phyloP scores from a whole-genome alignment of 1,284 basidiomycete species.

The Phlebopus sp. region DNA sequence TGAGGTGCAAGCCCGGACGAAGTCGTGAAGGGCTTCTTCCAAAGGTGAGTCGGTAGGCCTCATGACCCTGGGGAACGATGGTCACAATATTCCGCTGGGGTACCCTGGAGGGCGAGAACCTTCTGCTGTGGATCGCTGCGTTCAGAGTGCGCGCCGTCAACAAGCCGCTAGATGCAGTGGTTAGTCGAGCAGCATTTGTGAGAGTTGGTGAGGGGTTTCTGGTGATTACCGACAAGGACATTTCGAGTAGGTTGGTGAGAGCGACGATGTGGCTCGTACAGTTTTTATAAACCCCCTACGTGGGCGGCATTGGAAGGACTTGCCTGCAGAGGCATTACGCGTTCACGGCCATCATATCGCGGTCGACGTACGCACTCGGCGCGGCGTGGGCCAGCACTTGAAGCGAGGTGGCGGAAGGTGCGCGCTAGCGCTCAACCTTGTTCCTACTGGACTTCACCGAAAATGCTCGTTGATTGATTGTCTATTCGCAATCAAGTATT shows the following conservation, averaged over 20 bases:
- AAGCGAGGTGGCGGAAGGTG: too few species aligned
- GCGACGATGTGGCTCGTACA: background rate
- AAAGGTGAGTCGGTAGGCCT: slow-evolving; percentile 49
- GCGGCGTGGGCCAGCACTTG: too few species aligned
- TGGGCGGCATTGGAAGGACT: too few species aligned
- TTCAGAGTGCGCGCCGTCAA: background rate
- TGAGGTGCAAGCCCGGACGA: slow-evolving; percentile 42
- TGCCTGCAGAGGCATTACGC: too few species aligned
- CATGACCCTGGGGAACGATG: slow-evolving; percentile 48
- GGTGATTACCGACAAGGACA: background rate
- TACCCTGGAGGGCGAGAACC: background rate
- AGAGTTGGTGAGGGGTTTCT: background rate
- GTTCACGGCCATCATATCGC: too few species aligned
- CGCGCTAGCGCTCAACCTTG: too few species aligned
- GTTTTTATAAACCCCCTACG: background rate
- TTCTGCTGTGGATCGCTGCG: background rate
- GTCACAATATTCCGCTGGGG: slow-evolving; percentile 34
- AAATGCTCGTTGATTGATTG: too few species aligned
- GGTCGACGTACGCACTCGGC: too few species aligned
- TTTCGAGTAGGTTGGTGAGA: background rate
- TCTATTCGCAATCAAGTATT: too few species aligned
- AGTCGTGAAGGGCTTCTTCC: slow-evolving; percentile 44
- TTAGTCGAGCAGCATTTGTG: background rate
- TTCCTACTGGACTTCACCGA: too few species aligned
- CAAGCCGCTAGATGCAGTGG: background rate